phyloP scores from a whole-genome alignment of 116 monocot species.

The Phalaenopsis hybrid region DNA sequence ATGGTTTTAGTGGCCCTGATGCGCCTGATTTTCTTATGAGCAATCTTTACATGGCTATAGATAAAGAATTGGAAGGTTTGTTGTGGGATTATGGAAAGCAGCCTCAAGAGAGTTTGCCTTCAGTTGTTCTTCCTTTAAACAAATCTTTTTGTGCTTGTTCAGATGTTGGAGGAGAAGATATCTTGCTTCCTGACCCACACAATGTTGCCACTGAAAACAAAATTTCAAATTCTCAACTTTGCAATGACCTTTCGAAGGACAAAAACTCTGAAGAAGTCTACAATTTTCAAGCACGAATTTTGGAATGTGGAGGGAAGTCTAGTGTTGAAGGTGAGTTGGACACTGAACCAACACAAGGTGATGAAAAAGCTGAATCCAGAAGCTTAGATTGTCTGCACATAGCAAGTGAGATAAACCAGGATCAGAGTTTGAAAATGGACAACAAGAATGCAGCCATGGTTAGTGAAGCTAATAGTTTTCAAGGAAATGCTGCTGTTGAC shows the following conservation, averaged over 20 bases:
- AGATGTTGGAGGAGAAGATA: conserved; percentile 14
- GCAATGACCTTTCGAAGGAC: conserved; percentile 6
- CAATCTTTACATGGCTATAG: conserved; percentile 85
- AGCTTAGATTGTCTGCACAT: not conserved
- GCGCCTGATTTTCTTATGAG: conserved; percentile 96
- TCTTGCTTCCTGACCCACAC: conserved; percentile 3
- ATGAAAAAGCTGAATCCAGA: conserved; percentile 15
- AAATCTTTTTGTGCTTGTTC: conserved; percentile 13
- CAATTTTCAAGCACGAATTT: conserved; percentile 5
- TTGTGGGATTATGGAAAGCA: conserved; percentile 85
- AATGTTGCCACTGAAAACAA: conserved; percentile 12
- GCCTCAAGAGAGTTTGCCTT: conserved; percentile 9
- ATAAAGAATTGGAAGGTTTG: conserved; percentile 92
- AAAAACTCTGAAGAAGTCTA: conserved; percentile 3
- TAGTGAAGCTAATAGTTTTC: not conserved
- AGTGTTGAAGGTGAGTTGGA: not conserved
- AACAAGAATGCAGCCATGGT: not conserved
- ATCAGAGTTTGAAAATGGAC: conserved; percentile 1
- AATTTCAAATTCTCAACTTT: conserved; percentile 6
- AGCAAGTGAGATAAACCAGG: conserved; percentile 6
- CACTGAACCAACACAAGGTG: conserved; percentile 1
- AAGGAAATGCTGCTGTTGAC: conserved; percentile 1
- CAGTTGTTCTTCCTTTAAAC: conserved; percentile 16
- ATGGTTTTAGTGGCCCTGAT: conserved; percentile 96
- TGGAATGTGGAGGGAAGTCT: not conserved